phyloP scores from a whole-genome alignment of 1,284 basidiomycete species.

The Puccinia horiana region DNA sequence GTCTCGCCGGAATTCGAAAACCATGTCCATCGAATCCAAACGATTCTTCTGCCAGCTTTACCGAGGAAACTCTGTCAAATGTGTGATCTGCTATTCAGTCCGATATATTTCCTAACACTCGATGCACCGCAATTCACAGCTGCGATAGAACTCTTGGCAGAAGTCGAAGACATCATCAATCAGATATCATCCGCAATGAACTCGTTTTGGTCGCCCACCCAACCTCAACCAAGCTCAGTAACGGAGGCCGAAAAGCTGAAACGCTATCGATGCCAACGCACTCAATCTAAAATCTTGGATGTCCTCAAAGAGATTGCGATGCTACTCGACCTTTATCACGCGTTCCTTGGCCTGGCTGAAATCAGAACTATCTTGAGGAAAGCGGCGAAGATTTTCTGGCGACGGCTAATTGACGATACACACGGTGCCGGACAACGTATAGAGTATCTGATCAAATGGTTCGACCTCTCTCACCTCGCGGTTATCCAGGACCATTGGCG shows the following conservation, averaged over 20 bases:
- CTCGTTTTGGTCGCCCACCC: not conserved
- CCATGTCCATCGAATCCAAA: not conserved
- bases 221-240: not conserved
- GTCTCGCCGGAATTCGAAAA: not conserved
- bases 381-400: not conserved
- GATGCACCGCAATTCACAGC: not conserved
- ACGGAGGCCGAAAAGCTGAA: not conserved
- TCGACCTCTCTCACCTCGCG: not conserved
- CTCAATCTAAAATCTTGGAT: not conserved
- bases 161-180: not conserved
- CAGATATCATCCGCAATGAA: not conserved
- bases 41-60: not conserved
- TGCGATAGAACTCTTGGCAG: not conserved
- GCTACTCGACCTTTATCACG: not conserved
- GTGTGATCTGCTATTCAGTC: conserved; percentile 1
- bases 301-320: not conserved
- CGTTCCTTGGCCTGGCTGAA: not conserved
- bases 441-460: not conserved
- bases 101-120: not conserved
- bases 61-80: not conserved
- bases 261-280: not conserved
- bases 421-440: not conserved
- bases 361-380: not conserved
- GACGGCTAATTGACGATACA: not conserved
- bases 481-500: not conserved